Base-by-base conservation (phyloP, 768 basidiomycete genomes). In the Pisolithus orientalis region DNA sequence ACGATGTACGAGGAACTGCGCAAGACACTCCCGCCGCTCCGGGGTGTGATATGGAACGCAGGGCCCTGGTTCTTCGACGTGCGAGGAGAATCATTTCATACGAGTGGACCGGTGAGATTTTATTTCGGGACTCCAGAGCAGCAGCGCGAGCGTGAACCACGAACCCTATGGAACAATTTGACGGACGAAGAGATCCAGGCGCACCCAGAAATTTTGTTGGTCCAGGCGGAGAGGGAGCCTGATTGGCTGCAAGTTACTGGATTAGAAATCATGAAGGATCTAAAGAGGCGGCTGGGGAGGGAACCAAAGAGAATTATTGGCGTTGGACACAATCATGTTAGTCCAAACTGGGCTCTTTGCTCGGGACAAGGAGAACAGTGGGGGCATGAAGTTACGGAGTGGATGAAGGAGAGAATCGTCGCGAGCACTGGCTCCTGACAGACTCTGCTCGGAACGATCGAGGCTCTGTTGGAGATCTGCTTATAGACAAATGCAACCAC, bases 301-400 rank as follows among this genome's bases (percentile, higher is more conserved):
- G 48, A 60, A 24, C 63, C 74, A 10, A 60, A 59, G 55, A 68
- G 67, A 42, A 58, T 78, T 16, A 59, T 79, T 25, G 76, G 71
- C 0, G 60, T 61, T 53, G 78, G 78, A 0, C 84, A 87, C 55
- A 86, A 86, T 62, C 85, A 86, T 57, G 68, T 86, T 51, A 86
- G 83, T 53, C 58, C 74, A 13, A 73, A 75, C 46, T 75, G 70
- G 69, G 74, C 73, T 13, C 59, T 84, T 52, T 62, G 70, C 3
- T 77, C 74, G 2, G 83, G 84, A 1, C 64, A 79, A 57, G 85
- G 80, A 16, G 84, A 86, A 58, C 72, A 77, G 31, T 85, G 84
- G 83, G 83, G 72, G 1, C 68, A 76, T 51, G 74, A 80, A 16
- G 74, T 77, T 34, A 65, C 60, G 4, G 47, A 54, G 6, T 76